Conservation (phyloP, 129 eudicot genomes). For the Pulicaria dysenterica region DNA sequence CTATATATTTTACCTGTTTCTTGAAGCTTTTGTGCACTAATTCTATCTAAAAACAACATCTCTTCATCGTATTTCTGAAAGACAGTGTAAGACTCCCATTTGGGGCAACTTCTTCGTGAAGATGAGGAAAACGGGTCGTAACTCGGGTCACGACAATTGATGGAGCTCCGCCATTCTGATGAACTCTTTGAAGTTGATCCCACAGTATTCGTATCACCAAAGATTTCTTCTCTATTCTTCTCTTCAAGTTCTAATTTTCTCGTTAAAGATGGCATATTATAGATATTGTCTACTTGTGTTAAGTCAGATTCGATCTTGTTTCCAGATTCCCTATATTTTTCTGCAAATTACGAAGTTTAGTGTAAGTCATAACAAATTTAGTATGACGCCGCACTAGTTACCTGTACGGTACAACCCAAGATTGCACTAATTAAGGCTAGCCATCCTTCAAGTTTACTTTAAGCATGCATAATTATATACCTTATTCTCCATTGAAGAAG, state of each 20-base stretch:
- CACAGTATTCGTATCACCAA: slow-evolving; percentile 72
- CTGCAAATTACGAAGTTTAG: no score
- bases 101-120: slow-evolving; percentile 91
- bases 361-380: no score
- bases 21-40: slow-evolving; percentile 90
- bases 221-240: slow-evolving; percentile 60
- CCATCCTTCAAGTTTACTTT: no score
- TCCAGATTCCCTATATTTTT: slow-evolving; percentile 26
- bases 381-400: no score
- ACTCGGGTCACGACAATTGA: slow-evolving; percentile 65
- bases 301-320: slow-evolving; percentile 32
- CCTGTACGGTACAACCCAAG: no score
- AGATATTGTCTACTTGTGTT: slow-evolving; percentile 49
- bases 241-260: slow-evolving; percentile 52
- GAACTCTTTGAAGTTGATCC: slow-evolving; percentile 97
- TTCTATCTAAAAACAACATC: slow-evolving; percentile 86
- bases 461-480: no score
- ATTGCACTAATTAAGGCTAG: no score
- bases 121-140: slow-evolving; percentile 97
- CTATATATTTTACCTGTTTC: slow-evolving; percentile 68
- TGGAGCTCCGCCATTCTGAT: slow-evolving; percentile 95
- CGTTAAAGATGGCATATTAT: slow-evolving; percentile 39
- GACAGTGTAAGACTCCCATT: slow-evolving; percentile 96
- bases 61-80: slow-evolving; percentile 97
- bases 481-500: no score